Evolutionary conservation across 306 rosid genomes (phyloP), one percentile per base, ranked within the genome.

Genomic region (Casuarina glauca): DNA sequence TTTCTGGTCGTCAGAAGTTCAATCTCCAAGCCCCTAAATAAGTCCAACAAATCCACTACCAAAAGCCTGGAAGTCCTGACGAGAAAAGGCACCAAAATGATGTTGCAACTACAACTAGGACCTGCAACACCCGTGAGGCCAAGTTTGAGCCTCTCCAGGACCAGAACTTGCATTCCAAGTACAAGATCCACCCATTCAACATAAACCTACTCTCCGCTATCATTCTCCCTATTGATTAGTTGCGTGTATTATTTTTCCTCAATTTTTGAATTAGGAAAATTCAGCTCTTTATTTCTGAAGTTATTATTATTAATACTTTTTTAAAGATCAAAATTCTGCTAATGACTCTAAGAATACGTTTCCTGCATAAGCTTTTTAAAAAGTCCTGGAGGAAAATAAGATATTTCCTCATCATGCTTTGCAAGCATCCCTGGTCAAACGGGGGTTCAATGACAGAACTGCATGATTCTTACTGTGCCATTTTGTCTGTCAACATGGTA

Each of bases 391-490:
- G 13, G 13, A 8, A 3, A 48, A 48, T 83, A 94, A 83, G 86
- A 81, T 91, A 82, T 84, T 48, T 91, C 0, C 87, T 94, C 26
- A 77, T 88, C 49, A 92, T 87, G 4, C 84, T 94, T 0, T 84
- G 97, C 17, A 95, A 94, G 67, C 93, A 90, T 80, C 97, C 92
- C 74, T 74, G 87, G 70, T 86, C 91, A 68, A 90, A 86, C 83
- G 81, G 81, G 67, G 97, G 97, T 90, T 92, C 53, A 93, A 94
- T 66, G 98, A 92, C 72, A 85, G 93, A 84, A 90, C 98, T 2
- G 93, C 95, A 94, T 83, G 97, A 89, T 94, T 62, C 90, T 95
- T 78, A 83, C 82, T 36, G 96, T 93, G 6, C 88, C 88, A 67
- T 82, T 92, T 73, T 97, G 90, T 85, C 86, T 89, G 4, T 78